These are phyloP conservation scores for Penicillium hesseltinei DNA, from an alignment of 2,329 filamentous ascomycete species.

Conservation along the genomic window DNA sequence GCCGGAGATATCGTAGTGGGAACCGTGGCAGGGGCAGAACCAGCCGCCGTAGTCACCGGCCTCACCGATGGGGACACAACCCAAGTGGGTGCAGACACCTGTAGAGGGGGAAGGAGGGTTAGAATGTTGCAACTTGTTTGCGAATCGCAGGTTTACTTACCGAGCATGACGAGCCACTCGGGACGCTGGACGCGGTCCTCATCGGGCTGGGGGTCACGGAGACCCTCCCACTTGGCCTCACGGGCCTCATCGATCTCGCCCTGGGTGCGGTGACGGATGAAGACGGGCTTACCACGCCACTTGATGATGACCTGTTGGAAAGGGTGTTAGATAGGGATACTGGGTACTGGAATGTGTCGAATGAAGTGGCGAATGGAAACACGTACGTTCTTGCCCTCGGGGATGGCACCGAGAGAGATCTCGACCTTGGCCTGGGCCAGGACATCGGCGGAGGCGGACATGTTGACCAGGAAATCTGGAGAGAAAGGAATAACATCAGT, in stretches of 20 bases:
- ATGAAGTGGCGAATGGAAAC: background rate
- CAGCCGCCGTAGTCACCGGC: conserved; percentile 96
- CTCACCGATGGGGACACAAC: conserved; percentile 98
- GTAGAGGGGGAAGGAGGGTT: conserved; percentile 4
- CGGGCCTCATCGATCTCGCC: conserved; percentile 95
- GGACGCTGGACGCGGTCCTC: conserved; percentile 94
- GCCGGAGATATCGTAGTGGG: conserved; percentile 99
- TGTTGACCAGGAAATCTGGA: conserved; percentile 98
- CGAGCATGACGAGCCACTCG: conserved; percentile 98
- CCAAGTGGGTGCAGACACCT: conserved; percentile 98
- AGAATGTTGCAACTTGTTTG: background rate
- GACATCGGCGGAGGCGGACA: conserved; percentile 98
- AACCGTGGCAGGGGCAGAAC: conserved; percentile 99
- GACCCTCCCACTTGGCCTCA: conserved; percentile 73
- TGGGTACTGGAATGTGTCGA: background rate
- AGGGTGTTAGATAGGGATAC: conserved; percentile 16
- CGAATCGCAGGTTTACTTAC: conserved; percentile 49
- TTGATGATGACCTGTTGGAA: conserved; percentile 85
- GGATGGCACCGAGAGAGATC: conserved; percentile 86
- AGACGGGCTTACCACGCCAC: conserved; percentile 99
- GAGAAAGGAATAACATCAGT: conserved; percentile 28
- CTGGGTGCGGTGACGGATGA: conserved; percentile 96
- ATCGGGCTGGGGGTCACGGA: conserved; percentile 90
- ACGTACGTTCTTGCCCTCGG: conserved; percentile 98
- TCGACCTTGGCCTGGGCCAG: conserved; percentile 99